Conservation (phyloP, 1,284 basidiomycete genomes). For the Apiotrichum sp. region DNA sequence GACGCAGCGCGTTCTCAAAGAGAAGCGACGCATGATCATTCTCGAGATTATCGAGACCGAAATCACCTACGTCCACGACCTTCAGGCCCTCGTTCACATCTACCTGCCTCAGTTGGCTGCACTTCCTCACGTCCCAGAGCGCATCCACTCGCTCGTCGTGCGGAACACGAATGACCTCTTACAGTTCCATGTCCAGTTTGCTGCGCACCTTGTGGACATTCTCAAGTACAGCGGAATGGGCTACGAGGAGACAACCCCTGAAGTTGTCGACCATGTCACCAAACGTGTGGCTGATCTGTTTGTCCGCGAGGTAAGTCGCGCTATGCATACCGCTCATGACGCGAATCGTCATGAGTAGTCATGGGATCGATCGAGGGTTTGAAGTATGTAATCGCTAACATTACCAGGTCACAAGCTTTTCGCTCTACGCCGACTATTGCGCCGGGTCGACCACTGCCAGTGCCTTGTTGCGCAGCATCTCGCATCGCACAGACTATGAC, state of each 20-base stretch:
- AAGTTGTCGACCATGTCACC: slow-evolving; percentile 51
- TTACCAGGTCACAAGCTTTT: slow-evolving; percentile 62
- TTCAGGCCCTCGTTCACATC: slow-evolving; percentile 63
- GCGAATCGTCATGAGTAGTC: no score
- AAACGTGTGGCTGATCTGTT: slow-evolving; percentile 59
- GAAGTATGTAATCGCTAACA: no score
- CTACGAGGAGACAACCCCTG: slow-evolving; percentile 27
- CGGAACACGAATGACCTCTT: slow-evolving; percentile 72
- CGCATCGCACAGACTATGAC: slow-evolving; percentile 62
- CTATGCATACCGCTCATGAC: no score
- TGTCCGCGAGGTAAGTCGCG: slow-evolving; percentile 56
- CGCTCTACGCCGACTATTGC: slow-evolving; percentile 75
- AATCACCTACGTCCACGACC: slow-evolving; percentile 67
- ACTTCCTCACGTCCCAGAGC: slow-evolving; percentile 41
- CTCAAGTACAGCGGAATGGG: slow-evolving; percentile 54
- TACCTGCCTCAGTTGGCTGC: slow-evolving; percentile 49
- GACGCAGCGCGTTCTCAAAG: slow-evolving; percentile 12
- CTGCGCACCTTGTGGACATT: slow-evolving; percentile 51
- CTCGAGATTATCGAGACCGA: slow-evolving; percentile 78
- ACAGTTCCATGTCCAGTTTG: slow-evolving; percentile 63
- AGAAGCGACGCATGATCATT: slow-evolving; percentile 39
- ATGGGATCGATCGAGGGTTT: no score
- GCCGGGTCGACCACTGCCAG: slow-evolving; percentile 73
- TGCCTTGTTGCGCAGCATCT: slow-evolving; percentile 61
- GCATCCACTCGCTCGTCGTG: slow-evolving; percentile 50